Evolutionary conservation across 2,329 filamentous ascomycete genomes (phyloP).

Genomic region (Claviceps pazoutovae): DNA sequence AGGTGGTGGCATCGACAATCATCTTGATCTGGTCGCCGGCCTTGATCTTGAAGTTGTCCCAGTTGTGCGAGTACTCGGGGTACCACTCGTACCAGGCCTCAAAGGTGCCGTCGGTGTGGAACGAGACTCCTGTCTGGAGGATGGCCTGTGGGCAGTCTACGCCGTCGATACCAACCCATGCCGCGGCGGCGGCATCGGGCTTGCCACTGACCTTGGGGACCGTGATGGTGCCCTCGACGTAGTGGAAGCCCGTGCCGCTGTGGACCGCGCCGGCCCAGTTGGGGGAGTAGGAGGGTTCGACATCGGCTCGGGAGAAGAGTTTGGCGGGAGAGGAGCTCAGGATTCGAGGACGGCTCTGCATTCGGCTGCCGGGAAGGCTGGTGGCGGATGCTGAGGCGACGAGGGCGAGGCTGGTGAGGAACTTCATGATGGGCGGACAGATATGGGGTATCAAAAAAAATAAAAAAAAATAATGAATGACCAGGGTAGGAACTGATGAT

Average conservation of each 20-base stretch:
- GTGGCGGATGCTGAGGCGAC: background rate
- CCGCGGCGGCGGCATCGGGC: constrained; percentile 13
- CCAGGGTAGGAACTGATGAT: background rate
- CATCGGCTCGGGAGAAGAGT: background rate
- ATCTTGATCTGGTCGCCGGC: constrained; percentile 19
- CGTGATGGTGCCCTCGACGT: constrained; percentile 16
- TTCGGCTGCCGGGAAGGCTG: too few species aligned
- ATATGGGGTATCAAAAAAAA: background rate
- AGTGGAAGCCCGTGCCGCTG: constrained; percentile 13
- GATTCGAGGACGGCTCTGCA: background rate
- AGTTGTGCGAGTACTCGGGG: constrained; percentile 22
- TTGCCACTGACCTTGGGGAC: constrained; percentile 13
- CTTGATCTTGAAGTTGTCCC: constrained; percentile 17
- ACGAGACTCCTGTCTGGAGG: constrained; percentile 29
- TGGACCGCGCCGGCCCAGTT: constrained; percentile 19
- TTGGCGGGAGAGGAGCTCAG: background rate
- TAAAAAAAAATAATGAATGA: background rate
- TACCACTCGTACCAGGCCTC: constrained; percentile 31
- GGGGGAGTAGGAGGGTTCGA: background rate
- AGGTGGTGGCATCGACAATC: constrained; percentile 15
- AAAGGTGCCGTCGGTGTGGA: constrained; percentile 21
- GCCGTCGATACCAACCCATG: constrained; percentile 36
- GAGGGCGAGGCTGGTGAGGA: background rate
- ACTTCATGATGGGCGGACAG: background rate
- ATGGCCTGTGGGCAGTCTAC: constrained; percentile 26